A percentile compares a stretch with the other conserved stretches of the same genome.
phyloP scores from a whole-genome alignment of 345 rosid genomes.

The Citrus sinensis region DVS_A1.0 CM039161.1:4706001-4706500 shows the following conservation, averaged over 20 bases:
- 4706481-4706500: background rate
- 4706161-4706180: too few relatives aligned
- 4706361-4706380: background rate
- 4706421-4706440: background rate
- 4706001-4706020: too few relatives aligned
- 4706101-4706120: accelerated
- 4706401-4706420: background rate
- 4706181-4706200: too few relatives aligned
- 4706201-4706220: too few relatives aligned
- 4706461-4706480: background rate
- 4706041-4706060: too few relatives aligned
- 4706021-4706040: accelerated
- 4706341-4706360: too few relatives aligned
- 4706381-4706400: background rate
- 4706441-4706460: background rate
- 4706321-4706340: too few relatives aligned
- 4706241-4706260: too few relatives aligned
- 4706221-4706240: too few relatives aligned
- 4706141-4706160: accelerated
- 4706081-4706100: accelerated
- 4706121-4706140: accelerated
- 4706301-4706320: background rate
- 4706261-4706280: too few relatives aligned
- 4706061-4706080: too few relatives aligned
- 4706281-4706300: background rate